Evolutionary conservation across 1,139 yeast species (phyloP), one percentile per base, ranked within the genome.

Genomic region (Kodamaea sp.): DNA sequence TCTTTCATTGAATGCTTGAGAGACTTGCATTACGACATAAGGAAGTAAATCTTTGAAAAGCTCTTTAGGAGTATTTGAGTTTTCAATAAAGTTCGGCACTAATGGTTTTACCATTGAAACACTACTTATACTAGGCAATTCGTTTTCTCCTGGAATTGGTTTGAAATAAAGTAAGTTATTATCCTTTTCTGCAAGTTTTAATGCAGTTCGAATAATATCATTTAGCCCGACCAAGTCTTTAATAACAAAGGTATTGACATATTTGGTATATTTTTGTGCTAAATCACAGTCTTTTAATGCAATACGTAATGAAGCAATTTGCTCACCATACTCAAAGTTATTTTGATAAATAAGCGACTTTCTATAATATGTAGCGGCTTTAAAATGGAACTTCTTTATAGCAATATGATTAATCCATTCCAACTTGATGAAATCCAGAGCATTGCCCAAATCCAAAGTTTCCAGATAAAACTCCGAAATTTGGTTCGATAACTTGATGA

Each of bases 121-220:
- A 1, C 77, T 73, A 1, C 63, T 56, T 4, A 82, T 63, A 0
- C 65, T 55, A 1, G 78, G 65, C 5, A 81, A 52, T 2, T 70
- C 67, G 0, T 59, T 47, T 3, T 55, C 58, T 0, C 54, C 53
- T 0, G 95, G 95, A 0, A 88, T 80, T 1, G 68, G 61, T 46
- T 84, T 81, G 34, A 85, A 60, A 58, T 87, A 87, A 5, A 89
- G 80, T 51, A 88, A 67, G 53, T 87, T 92, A 54, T 89, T 89
- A 48, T 89, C 96, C 50, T 80, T 75, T 48, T 84, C 89, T 0
- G 90, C 79, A 1, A 74, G 65, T 10, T 65, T 60, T n/a, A 82
- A 57, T 2, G 73, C 66, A 1, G 67, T 68, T 5, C 60, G 54
- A 1, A 85, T 67, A 5, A 72, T 70, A 2, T 57, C 58, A 2